Evolutionary conservation across 208 protist genomes (phyloP).

Genomic region (Trypanosoma rangeli): DNA sequence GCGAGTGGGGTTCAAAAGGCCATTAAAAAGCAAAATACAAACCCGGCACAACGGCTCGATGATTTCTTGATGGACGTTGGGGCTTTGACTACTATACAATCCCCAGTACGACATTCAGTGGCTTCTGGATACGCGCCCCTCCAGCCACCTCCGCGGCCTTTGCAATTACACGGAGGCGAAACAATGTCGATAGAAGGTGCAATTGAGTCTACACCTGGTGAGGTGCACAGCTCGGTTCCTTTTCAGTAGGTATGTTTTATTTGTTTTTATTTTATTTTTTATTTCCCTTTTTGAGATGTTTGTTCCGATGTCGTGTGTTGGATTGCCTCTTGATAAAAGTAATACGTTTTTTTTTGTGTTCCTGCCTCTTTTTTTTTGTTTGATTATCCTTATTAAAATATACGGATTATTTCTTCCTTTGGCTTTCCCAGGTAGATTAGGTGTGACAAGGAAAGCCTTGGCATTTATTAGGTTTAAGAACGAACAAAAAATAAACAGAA

Average conservation of each 20-base stretch:
- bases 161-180: constrained; percentile 16
- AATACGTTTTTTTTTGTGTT: not conserved
- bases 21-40: constrained; percentile 24
- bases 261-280: constrained; percentile 22
- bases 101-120: not conserved
- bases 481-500: constrained; percentile 1
- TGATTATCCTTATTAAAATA: no score
- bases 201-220: constrained; percentile 11
- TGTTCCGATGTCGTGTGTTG: not conserved
- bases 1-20: constrained; percentile 45
- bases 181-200: constrained; percentile 19
- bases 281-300: constrained; percentile 2
- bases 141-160: not conserved
- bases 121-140: not conserved
- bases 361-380: constrained; percentile 18
- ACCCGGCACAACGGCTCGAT: constrained; percentile 48
- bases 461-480: not conserved
- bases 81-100: constrained; percentile 7
- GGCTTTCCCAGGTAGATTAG: no score
- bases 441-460: no score
- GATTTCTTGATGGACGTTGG: constrained; percentile 56
- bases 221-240: constrained; percentile 28
- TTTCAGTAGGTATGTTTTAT: constrained; percentile 18
- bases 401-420: not conserved
- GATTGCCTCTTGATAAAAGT: not conserved